Base-by-base conservation (phyloP, 352 stramenopile genomes). In the Phytopythium vexans region DNA sequence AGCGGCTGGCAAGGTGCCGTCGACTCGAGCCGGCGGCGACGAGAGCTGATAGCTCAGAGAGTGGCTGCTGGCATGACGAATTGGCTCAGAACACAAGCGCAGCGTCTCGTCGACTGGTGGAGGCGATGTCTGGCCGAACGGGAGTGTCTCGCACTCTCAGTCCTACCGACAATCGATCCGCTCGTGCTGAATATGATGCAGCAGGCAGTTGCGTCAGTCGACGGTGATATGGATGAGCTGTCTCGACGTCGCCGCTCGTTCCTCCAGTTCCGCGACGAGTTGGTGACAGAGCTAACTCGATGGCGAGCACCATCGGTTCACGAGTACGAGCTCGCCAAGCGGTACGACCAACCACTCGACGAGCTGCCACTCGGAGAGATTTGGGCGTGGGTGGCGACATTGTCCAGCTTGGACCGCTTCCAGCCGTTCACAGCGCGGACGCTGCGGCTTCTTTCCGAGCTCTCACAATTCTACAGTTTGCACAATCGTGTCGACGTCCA, bases 401-500 rank as follows among this genome's bases (percentile, higher is more conserved):
- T 47, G 41, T 47, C 41, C 21, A 2, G 21, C 21, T 27, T 83
- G 10, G 70, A 86, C 58, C 42, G 83, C 1, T 54, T 60, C 5
- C 14, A 36, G 3, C 75, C 67, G 15, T 64, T 72, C 12, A 65
- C 65, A 7, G 60, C 56, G 4, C 59, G 68, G 2, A 66, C 69
- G 8, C 48, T 86, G 16, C 16, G 42, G 0, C 58, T 77, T 16
- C 58, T 86, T 1, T 39, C 45, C 0, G 36, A 48, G 3, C 44
- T 86, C 7, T 82, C 74, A 8, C 34, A 43, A 3, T 79, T 64
- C 10, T 78, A 65, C 33, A 16, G 58, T n/a, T 45, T 57, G 2
- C 39, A 82, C 34, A 52, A 68, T 7, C 68, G 52, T 1, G 50
- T 80, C n/a, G 7, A 52, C 2, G 9, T 41, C 21, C 67, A 86